phyloP scores from a whole-genome alignment of 176 grass and related monocot species.

The Alopecurus myosuroides region DNA sequence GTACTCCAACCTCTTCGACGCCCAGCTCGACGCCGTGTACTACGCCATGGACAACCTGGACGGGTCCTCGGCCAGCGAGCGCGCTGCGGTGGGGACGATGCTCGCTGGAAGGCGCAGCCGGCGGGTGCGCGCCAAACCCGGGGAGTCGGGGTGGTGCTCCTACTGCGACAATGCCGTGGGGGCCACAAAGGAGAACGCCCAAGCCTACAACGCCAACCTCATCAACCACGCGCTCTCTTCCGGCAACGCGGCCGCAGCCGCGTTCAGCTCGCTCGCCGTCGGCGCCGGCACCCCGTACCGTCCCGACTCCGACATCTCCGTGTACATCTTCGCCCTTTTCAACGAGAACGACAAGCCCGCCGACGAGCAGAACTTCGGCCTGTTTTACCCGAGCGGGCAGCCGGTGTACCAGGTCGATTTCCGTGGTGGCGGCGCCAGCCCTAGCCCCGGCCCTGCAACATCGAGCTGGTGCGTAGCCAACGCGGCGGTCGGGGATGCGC shows the following conservation, averaged over 20 bases:
- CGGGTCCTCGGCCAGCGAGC: too few relatives aligned
- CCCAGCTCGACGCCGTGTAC: conserved; percentile 57
- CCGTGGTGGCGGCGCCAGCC: too few relatives aligned
- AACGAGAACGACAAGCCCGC: conserved; percentile 52
- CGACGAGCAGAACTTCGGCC: conserved; percentile 52
- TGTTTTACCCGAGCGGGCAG: conserved; percentile 49
- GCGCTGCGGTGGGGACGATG: too few relatives aligned
- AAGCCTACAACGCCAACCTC: conserved; percentile 45
- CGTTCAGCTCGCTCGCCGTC: too few relatives aligned
- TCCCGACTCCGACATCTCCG: conserved; percentile 31
- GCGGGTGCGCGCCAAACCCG: too few relatives aligned
- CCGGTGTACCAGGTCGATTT: conserved; percentile 57
- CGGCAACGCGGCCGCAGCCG: neutral
- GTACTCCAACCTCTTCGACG: conserved; percentile 63
- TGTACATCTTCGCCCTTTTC: conserved; percentile 75
- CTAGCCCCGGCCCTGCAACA: too few relatives aligned
- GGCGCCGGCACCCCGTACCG: conserved; percentile 36
- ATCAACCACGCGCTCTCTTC: conserved; percentile 12
- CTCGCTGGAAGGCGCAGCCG: too few relatives aligned
- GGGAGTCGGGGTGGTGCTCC: too few relatives aligned
- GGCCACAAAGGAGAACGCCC: conserved; percentile 21
- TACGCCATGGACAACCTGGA: conserved; percentile 42
- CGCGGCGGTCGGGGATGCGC: too few relatives aligned
- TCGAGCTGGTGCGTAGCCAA: too few relatives aligned
- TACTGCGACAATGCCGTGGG: too few relatives aligned